Evolutionary conservation across 2,329 filamentous ascomycete genomes (phyloP), one percentile per base, ranked within the genome.

Genomic region (Xylaria multiplex): DNA sequence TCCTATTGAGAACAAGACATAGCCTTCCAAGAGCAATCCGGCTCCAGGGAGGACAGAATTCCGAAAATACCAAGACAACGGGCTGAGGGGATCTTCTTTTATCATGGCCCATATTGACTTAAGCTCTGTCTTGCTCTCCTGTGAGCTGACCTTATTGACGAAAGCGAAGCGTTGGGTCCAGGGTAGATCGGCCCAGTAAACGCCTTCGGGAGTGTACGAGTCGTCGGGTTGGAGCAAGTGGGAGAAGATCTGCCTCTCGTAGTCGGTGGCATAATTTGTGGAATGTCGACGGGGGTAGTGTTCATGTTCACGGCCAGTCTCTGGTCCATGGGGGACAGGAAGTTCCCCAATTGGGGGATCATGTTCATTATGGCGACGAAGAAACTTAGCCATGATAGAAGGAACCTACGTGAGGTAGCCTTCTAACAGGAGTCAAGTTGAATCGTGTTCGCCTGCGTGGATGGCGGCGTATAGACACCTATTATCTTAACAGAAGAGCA

Each of bases 1-100:
- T 65, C 95, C 95, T 72, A 98, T 97, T 69, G 94, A 97, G 85
- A 98, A 98, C 22, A 98, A 87, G 48, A 97, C 94, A 77, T 97
- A 98, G 73, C 93, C 95, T 85, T 98, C 95, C 32, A 98, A 87
- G 77, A 93, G 91, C 58, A 98, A 88, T 77, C 95, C 95, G 71
- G 93, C 93, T 80, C 95, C 95, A 56, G 95, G 95, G 65, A 98
- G 88, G 60, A 97, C 91, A 80, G 94, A 95, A 77, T 97, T 96
- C 76, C 89, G 88, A 77, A 96, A 91, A 79, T 98, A 98, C 85
- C 90, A 96, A 27, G 85, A 83, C n/a, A 98, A 63, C 0, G 94
- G 93, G 62, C 90, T 91, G 16, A 97, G 84, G 35, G 94, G 93
- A 75, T 97, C 93, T 62, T 89, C 84, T 83, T 96, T 97, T 75